Evolutionary conservation across 2,329 filamentous ascomycete species (phyloP), one percentile per base, ranked within the genome.

Genomic region (Colletotrichum cuscutae): DNA sequence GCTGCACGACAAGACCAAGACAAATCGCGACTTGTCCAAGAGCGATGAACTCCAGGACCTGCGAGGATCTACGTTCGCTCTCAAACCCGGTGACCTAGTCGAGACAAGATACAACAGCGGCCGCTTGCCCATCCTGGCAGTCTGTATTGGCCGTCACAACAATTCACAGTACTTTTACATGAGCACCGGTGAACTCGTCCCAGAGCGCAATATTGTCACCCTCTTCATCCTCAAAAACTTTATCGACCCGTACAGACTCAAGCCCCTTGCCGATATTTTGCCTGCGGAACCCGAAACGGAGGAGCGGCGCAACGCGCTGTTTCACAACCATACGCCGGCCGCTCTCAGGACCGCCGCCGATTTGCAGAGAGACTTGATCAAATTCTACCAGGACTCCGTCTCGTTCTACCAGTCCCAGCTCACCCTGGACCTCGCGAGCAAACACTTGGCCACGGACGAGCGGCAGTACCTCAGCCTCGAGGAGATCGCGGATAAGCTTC

Each of bases 101-200:
- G 88, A 90, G 76, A 75, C 89, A 72, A 82, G 79, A 83, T 79
- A 79, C 35, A 76, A 80, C 9, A 79, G 81, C n/a, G 84, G 84
- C 12, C 81, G 86, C 30, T 80, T 85, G 24, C 85, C 86, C 5
- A 74, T 89, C 19, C 81, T 91, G 57, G 89, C 84, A 13, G 78
- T 91, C 57, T 89, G 87, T 75, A 81, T 91, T 8, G 88, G 88
- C 15, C 84, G 81, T 65, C 84, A 88, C 74, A 84, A 86, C 52
- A 84, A 84, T 22, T 81, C 85, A 54, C 82, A 89, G 75, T 88
- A 90, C 77, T 89, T 87, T 77, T 90, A 89, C 78, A 85, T 86
- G 35, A 84, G 79, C 75, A 86, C 83, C 19, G 89, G 89, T 74
- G 86, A 85, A 81, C 86, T 89, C 77, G 77, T 86, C 19, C 83